phyloP scores from a whole-genome alignment of 2,329 filamentous ascomycete genomes.

The Aspergillus transmontanensis region DNA sequence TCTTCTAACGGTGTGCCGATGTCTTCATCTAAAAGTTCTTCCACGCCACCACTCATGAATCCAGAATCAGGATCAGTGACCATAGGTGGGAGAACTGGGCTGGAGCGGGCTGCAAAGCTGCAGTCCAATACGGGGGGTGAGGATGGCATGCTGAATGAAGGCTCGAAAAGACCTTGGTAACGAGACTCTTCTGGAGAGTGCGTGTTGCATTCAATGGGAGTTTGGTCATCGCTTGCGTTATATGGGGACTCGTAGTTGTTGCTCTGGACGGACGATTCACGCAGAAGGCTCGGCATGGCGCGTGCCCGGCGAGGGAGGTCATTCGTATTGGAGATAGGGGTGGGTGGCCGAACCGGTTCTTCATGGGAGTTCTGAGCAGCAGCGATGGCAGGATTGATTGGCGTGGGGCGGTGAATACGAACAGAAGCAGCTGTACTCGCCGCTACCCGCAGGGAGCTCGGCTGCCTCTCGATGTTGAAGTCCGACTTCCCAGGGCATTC shows the following conservation, averaged over 20 bases:
- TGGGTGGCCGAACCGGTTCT: slow-evolving; percentile 51
- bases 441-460: slow-evolving; percentile 82
- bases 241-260: slow-evolving; percentile 47
- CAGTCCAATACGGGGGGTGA: slow-evolving; percentile 80
- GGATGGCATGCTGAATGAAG: slow-evolving; percentile 81
- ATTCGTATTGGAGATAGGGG: slow-evolving; percentile 42
- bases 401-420: slow-evolving; percentile 76
- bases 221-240: slow-evolving; percentile 36
- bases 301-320: slow-evolving; percentile 35
- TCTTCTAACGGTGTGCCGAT: slow-evolving; percentile 31
- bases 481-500: slow-evolving; percentile 70
- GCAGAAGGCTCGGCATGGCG: slow-evolving; percentile 56
- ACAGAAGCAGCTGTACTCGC: slow-evolving; percentile 89
- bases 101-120: slow-evolving; percentile 70
- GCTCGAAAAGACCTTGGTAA: slow-evolving; percentile 59
- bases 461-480: slow-evolving; percentile 68
- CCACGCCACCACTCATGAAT: slow-evolving; percentile 78
- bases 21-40: slow-evolving; percentile 70
- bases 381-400: slow-evolving; percentile 42
- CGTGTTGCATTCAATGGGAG: slow-evolving; percentile 47
- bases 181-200: slow-evolving; percentile 54
- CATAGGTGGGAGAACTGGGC: slow-evolving; percentile 70
- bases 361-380: slow-evolving; percentile 38
- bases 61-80: slow-evolving; percentile 68
- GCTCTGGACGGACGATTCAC: slow-evolving; percentile 61